A percentile compares a stretch with the other conserved stretches of the same genome.
These are phyloP conservation scores for Myxozyma udenii DNA, from an alignment of 805 yeast genomes.

Conservation along the genomic window DNA sequence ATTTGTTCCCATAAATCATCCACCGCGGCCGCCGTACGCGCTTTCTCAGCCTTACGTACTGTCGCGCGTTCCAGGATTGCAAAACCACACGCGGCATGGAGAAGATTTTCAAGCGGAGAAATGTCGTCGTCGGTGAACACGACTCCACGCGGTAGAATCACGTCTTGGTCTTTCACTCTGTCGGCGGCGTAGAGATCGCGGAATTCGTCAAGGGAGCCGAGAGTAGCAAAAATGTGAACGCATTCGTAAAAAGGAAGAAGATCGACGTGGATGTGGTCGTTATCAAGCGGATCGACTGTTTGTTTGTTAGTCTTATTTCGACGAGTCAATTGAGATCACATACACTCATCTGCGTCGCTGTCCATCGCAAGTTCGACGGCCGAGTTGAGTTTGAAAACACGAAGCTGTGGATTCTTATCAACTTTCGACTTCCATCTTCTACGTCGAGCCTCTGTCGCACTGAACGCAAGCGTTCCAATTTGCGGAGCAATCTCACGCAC, in stretches of 20 bases:
- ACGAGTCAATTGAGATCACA: neutral
- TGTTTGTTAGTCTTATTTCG: neutral
- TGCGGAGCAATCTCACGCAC: slow-evolving; percentile 44
- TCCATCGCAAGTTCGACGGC: slow-evolving; percentile 80
- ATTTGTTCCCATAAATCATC: slow-evolving; percentile 78
- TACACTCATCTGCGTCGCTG: slow-evolving; percentile 43
- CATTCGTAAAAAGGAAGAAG: slow-evolving; percentile 79
- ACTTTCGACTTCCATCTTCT: slow-evolving; percentile 57
- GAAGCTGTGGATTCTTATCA: slow-evolving; percentile 45
- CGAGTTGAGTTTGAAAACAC: slow-evolving; percentile 70
- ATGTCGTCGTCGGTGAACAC: slow-evolving; percentile 24
- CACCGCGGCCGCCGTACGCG: slow-evolving; percentile 58
- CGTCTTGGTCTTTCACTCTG: slow-evolving; percentile 64
- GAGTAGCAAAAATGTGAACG: slow-evolving; percentile 71
- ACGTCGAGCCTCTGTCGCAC: slow-evolving; percentile 55
- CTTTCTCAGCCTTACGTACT: slow-evolving; percentile 56
- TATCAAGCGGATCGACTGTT: slow-evolving; percentile 47
- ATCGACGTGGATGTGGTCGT: slow-evolving; percentile 50
- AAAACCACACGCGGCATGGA: slow-evolving; percentile 68
- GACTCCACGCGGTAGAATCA: slow-evolving; percentile 64
- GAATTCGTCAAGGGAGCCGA: slow-evolving; percentile 62
- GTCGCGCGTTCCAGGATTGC: slow-evolving; percentile 71
- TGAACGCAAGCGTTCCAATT: slow-evolving; percentile 58
- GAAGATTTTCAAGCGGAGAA: slow-evolving; percentile 51
- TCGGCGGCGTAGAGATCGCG: slow-evolving; percentile 65